Base-by-base conservation (phyloP, 192 early-diverging fungal species). In the Coemansia reversa region DNA sequence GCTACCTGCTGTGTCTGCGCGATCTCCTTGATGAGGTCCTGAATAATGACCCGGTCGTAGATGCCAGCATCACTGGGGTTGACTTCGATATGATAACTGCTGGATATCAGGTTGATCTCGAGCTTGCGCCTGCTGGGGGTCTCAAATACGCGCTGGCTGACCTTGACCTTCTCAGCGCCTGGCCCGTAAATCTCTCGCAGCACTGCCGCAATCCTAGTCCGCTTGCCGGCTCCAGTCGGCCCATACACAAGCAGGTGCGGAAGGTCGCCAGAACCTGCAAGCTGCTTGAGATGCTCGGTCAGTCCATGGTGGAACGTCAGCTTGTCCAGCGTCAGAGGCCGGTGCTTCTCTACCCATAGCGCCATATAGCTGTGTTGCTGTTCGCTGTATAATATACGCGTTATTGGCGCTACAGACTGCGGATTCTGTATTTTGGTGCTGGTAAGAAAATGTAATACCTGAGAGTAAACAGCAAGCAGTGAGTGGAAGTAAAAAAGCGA, bases 61-160 rank as follows among this genome's bases (percentile, higher is more conserved):
- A 85, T 90, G 18, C 95, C 96, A n/a, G 97, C 89, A 76, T 99
- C 95, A 71, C 94, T 93, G 61, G 97, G 97, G 49, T 95, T 96
- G 53, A 99, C 78, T 73, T 99, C 97, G 57, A 99, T 77, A 80
- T 99, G 97, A 73, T 92, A 96, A 71, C 94, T 98, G 82, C 94
- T 96, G 7, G 89, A 87, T 1, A 96, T 89, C 39, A 97, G 75
- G 60, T 89, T 92, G 58, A 97, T 84, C 20, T 94, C 90, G 27
- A 97, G 60, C 80, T 97, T 98, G 62, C 86, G 84, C 56, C 88
- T 87, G 20, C 91, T 92, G 3, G 93, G 89, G 3, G 95, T 96
- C 28, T 84, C 79, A 76, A 96, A 96, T 24, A 84, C 79, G 22
- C 93, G 87, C 58, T 90, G 81, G 74, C 96, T 95, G 51, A 95